These are phyloP conservation scores for Blastocystis sp. DNA, from an alignment of 352 stramenopile species.

Conservation along the genomic window DNA sequence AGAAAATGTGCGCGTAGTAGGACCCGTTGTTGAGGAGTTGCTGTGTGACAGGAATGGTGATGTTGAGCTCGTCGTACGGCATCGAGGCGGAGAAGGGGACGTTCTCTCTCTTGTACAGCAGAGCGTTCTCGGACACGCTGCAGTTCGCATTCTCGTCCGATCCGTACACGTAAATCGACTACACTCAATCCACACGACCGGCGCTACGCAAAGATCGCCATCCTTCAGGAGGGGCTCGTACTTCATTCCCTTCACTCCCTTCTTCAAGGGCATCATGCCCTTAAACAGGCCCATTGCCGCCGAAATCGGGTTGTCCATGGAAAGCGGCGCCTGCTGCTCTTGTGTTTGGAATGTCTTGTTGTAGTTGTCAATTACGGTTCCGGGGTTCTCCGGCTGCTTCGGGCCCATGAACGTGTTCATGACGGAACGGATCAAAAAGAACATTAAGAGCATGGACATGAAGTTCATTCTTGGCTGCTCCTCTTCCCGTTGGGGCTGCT, in stretches of 20 bases:
- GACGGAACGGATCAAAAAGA: conserved; percentile 58
- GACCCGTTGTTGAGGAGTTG: conserved; percentile 77
- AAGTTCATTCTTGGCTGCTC: conserved; percentile 64
- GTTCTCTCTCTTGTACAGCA: conserved; percentile 54
- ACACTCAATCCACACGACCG: conserved; percentile 4
- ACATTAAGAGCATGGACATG: conserved; percentile 62
- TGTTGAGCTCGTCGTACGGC: conserved; percentile 74
- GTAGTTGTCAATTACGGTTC: conserved; percentile 63
- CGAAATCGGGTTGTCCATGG: background rate
- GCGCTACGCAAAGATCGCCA: conserved; percentile 31
- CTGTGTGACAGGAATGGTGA: conserved; percentile 76
- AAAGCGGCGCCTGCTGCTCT: background rate
- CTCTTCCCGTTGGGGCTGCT: conserved; percentile 23
- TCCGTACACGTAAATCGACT: conserved; percentile 63
- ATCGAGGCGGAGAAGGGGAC: conserved; percentile 16
- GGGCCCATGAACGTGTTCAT: conserved; percentile 41
- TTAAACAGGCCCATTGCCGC: conserved; percentile 51
- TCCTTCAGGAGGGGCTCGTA: conserved; percentile 44
- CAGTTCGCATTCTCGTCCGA: conserved; percentile 35
- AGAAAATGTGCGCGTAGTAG: conserved; percentile 81
- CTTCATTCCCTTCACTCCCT: conserved; percentile 23
- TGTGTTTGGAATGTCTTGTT: conserved; percentile 55
- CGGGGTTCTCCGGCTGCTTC: background rate
- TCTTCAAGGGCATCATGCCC: conserved; percentile 68
- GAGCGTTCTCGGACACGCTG: background rate